Conservation (phyloP, 257 asterid genomes). For the Lycium ferocissimum region DNA sequence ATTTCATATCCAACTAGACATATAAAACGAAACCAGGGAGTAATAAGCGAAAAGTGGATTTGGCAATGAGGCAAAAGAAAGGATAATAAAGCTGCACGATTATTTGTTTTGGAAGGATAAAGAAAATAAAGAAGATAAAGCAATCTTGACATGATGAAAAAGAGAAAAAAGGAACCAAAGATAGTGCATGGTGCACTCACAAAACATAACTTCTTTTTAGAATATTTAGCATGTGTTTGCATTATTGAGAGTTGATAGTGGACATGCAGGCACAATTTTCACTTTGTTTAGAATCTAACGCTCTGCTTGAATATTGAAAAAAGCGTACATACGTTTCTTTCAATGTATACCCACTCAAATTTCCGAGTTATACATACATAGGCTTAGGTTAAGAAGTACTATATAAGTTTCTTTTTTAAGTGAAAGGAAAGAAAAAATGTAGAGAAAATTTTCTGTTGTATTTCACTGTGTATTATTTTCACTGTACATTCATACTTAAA, state of each 20-base stretch:
- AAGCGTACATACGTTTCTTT: not conserved
- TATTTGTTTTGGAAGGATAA: not conserved
- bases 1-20: not conserved
- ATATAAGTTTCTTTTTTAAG: too few species aligned
- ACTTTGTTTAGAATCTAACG: not conserved
- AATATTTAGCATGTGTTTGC: not conserved
- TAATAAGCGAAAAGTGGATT: not conserved
- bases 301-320: not conserved
- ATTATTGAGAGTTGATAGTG: not conserved
- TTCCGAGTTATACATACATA: too few species aligned
- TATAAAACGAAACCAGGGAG: not conserved
- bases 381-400: too few species aligned
- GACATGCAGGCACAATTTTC: not conserved
- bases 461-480: too few species aligned
- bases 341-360: too few species aligned
- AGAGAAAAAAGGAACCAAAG: not conserved
- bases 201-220: constrained; percentile 22
- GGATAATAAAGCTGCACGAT: constrained; percentile 9
- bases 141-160: constrained; percentile 6
- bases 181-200: constrained; percentile 20
- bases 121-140: not conserved
- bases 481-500: too few species aligned
- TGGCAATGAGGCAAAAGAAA: constrained; percentile 5
- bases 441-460: too few species aligned
- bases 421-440: too few species aligned